Percentiles rank a stretch among this genome's conserved stretches.
Conservation (phyloP, 306 rosid species). For the Chamaecrista fasciculata region DNA sequence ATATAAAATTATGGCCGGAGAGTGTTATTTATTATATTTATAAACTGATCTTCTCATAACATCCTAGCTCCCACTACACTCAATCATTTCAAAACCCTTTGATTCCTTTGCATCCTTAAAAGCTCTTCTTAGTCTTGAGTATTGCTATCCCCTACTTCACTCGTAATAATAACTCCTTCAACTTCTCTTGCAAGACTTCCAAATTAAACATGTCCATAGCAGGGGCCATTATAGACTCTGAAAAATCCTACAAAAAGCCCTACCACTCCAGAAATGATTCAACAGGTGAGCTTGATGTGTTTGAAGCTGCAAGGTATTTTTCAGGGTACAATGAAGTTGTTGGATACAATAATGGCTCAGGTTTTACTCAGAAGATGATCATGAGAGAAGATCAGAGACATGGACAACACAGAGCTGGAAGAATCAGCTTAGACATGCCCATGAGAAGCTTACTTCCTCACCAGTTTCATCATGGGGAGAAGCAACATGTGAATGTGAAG, state of each 20-base stretch:
- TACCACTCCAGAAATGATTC: constrained; percentile 74
- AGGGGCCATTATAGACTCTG: constrained; percentile 53
- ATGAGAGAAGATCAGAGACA: constrained; percentile 57
- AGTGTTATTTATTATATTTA: constrained; percentile 38
- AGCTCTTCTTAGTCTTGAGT: constrained; percentile 24
- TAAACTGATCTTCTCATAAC: constrained; percentile 38
- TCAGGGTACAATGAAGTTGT: constrained; percentile 74
- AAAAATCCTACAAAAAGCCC: constrained; percentile 56
- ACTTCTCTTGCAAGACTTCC: constrained; percentile 21
- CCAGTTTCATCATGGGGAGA: constrained; percentile 45
- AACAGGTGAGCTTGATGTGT: constrained; percentile 81
- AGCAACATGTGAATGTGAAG: constrained; percentile 58
- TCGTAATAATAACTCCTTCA: constrained; percentile 34
- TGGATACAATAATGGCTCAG: constrained; percentile 27
- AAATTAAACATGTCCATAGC: constrained; percentile 62
- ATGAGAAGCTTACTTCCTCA: constrained; percentile 69
- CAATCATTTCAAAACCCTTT: constrained; percentile 67
- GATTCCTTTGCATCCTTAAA: constrained; percentile 51
- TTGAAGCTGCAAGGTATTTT: constrained; percentile 89
- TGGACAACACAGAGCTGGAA: constrained; percentile 49
- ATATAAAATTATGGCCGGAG: constrained; percentile 41
- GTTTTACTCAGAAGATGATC: constrained; percentile 50
- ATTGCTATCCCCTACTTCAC: constrained; percentile 29
- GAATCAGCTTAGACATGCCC: constrained; percentile 94
- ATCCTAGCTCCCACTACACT: constrained; percentile 55